A percentile compares a stretch with the other conserved stretches of the same genome.
phyloP scores from a whole-genome alignment of 805 yeast genomes.

The Cephaloascus fragrans region DNA sequence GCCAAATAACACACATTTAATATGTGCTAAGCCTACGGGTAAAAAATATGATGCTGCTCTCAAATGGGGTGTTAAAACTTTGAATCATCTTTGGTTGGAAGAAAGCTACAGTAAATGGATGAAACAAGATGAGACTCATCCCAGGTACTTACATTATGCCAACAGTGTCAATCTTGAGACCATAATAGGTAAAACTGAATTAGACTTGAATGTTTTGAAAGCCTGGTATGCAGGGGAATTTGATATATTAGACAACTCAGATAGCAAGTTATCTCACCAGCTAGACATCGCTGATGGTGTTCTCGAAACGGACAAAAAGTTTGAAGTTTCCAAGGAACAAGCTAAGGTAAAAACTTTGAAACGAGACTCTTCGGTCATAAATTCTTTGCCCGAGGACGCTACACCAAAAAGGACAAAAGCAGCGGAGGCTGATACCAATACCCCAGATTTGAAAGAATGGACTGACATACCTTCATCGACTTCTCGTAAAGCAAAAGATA shows the following conservation, averaged over 20 bases:
- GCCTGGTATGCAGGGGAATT: constrained; percentile 21
- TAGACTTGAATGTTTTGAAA: constrained; percentile 29
- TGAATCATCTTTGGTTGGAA: constrained; percentile 86
- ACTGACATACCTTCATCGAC: constrained; percentile 4
- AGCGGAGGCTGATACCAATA: background rate
- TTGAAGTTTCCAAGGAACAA: background rate
- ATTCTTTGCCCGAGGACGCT: background rate
- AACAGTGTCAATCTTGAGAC: constrained; percentile 28
- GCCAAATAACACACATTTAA: constrained; percentile 57
- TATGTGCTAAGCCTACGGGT: constrained; percentile 62
- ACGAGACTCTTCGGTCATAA: constrained; percentile 1
- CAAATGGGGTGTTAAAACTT: constrained; percentile 56
- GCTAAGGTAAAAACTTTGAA: constrained; percentile 2
- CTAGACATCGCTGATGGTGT: background rate
- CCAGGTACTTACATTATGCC: constrained; percentile 40
- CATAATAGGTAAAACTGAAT: constrained; percentile 42
- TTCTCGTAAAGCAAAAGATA: constrained; percentile 51
- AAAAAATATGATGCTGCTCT: constrained; percentile 66
- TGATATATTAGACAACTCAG: constrained; percentile 4
- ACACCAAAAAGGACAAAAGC: background rate
- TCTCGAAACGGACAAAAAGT: background rate
- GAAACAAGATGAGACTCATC: constrained; percentile 30
- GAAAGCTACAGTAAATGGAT: constrained; percentile 60
- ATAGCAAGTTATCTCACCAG: background rate
- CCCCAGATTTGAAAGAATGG: background rate